Percentiles rank a stretch among this genome's conserved stretches.
phyloP scores from a whole-genome alignment of 495 filamentous ascomycete species.

The Penicillium maclennaniae region DNA sequence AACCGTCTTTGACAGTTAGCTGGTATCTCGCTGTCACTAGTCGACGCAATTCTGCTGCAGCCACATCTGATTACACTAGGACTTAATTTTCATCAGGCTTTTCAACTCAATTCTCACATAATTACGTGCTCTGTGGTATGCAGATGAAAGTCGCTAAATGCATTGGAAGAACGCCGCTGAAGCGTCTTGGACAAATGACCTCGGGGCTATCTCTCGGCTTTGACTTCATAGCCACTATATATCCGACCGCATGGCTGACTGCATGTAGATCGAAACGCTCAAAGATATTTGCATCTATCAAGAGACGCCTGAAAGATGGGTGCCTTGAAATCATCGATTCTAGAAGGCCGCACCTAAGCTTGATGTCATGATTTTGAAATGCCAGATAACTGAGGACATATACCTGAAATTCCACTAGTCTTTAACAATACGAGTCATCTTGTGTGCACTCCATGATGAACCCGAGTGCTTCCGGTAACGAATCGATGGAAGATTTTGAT shows the following conservation, averaged over 20 bases:
- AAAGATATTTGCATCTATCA: conserved; percentile 29
- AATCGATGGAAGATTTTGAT: background rate
- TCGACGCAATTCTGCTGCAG: conserved; percentile 25
- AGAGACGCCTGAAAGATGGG: conserved; percentile 58
- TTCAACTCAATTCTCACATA: conserved; percentile 30
- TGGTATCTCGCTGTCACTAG: conserved; percentile 27
- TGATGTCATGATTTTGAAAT: background rate
- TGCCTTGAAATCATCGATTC: conserved; percentile 54
- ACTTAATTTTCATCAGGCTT: conserved; percentile 28
- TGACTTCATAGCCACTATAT: conserved; percentile 29
- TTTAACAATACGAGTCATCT: conserved; percentile 13
- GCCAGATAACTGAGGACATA: background rate
- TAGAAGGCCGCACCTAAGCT: background rate
- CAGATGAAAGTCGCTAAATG: conserved; percentile 35
- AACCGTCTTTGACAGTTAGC: conserved; percentile 25
- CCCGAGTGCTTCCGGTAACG: conserved; percentile 3
- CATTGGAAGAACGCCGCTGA: conserved; percentile 16
- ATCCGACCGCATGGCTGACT: conserved; percentile 29
- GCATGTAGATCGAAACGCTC: conserved; percentile 32
- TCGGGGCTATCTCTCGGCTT: conserved; percentile 24
- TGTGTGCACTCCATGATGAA: conserved; percentile 2
- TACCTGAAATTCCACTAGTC: conserved; percentile 18
- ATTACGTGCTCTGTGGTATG: conserved; percentile 27
- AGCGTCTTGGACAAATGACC: conserved; percentile 18
- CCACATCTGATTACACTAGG: conserved; percentile 28